These are phyloP conservation scores for Cardamine chenopodiifolia DNA, from an alignment of 345 rosid species.

Conservation along the genomic window DNA sequence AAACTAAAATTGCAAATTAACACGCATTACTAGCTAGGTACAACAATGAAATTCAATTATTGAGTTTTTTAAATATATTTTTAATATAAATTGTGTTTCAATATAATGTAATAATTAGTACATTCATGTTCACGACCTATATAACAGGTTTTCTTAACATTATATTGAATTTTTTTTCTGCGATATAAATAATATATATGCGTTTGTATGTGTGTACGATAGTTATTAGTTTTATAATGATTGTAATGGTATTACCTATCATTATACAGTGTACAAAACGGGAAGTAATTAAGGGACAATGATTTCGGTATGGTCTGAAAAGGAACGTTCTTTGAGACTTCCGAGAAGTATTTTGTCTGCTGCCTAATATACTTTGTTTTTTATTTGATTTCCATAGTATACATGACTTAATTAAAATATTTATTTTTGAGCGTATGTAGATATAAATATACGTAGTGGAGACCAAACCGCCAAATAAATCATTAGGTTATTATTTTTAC, in stretches of 20 bases:
- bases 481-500: neutral
- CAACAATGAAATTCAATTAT: conserved; percentile 4
- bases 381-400: neutral
- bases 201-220: neutral
- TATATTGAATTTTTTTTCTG: neutral
- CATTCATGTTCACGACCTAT: neutral
- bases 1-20: conserved; percentile 7
- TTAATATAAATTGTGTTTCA: too few relatives aligned
- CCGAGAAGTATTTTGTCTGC: conserved; percentile 25
- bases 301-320: conserved; percentile 37
- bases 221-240: conserved; percentile 1
- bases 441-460: conserved; percentile 30
- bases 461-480: conserved; percentile 18
- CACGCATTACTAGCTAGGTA: conserved; percentile 8
- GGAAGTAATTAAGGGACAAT: conserved; percentile 27
- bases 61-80: neutral
- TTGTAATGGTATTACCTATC: neutral
- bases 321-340: conserved; percentile 33
- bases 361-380: neutral
- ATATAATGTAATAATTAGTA: conserved; percentile 6
- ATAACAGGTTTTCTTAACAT: neutral
- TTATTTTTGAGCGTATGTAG: neutral
- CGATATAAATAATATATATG: neutral
- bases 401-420: neutral
- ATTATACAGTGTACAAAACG: conserved; percentile 5